Evolutionary conservation across 2,329 filamentous ascomycete genomes (phyloP).

Genomic region (Xylariaceae sp.): DNA sequence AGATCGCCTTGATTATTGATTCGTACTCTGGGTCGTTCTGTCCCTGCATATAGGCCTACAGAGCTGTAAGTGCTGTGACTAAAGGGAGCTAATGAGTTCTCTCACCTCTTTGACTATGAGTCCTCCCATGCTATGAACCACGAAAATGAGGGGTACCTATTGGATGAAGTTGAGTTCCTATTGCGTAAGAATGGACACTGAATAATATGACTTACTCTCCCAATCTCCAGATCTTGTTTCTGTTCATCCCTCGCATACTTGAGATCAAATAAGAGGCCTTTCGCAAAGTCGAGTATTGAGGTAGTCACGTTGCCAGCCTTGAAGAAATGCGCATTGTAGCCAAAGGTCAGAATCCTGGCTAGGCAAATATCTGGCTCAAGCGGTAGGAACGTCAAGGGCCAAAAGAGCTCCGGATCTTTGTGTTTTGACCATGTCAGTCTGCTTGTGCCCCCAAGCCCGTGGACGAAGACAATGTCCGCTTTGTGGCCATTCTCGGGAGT

Average conservation of each 20-base stretch:
- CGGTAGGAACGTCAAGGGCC: slow-evolving; percentile 24
- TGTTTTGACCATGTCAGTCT: slow-evolving; percentile 22
- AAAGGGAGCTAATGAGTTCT: slow-evolving; percentile 1
- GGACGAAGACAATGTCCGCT: slow-evolving; percentile 26
- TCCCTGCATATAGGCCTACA: slow-evolving; percentile 17
- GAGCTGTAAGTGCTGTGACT: neutral
- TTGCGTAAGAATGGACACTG: neutral
- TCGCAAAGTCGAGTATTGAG: slow-evolving; percentile 25
- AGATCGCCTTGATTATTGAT: slow-evolving; percentile 17
- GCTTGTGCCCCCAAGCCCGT: slow-evolving; percentile 27
- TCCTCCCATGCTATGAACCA: slow-evolving; percentile 25
- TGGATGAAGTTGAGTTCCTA: neutral
- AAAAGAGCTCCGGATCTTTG: slow-evolving; percentile 20
- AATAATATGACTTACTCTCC: neutral
- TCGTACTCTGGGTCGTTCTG: slow-evolving; percentile 17
- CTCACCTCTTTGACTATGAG: slow-evolving; percentile 22
- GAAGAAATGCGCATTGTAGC: slow-evolving; percentile 24
- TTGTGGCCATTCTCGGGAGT: slow-evolving; percentile 9
- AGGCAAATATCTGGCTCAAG: slow-evolving; percentile 18
- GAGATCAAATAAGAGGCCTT: slow-evolving; percentile 22
- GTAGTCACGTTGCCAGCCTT: slow-evolving; percentile 11
- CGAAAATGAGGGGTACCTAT: slow-evolving; percentile 19
- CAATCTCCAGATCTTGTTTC: slow-evolving; percentile 11
- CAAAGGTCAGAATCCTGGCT: slow-evolving; percentile 25
- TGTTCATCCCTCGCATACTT: slow-evolving; percentile 17